A percentile compares a stretch with the other conserved stretches of the same genome.
phyloP scores from a whole-genome alignment of 2,329 filamentous ascomycete species.

The Zasmidium citrigriseum region DNA sequence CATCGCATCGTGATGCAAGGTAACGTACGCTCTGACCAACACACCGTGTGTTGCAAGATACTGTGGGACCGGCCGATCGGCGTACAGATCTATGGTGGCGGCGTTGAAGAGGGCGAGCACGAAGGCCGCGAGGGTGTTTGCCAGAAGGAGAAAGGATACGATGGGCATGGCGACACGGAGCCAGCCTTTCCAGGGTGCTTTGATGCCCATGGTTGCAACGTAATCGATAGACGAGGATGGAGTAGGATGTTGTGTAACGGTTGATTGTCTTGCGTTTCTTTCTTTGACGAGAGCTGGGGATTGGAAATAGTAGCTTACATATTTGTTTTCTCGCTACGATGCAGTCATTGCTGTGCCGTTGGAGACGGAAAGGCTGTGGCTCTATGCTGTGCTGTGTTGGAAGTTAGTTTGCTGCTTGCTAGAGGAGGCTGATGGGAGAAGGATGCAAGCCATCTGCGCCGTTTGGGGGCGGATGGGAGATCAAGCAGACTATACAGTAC shows the following conservation, averaged over 20 bases:
- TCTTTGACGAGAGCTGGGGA: background rate
- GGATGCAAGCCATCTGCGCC: background rate
- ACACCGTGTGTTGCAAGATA: background rate
- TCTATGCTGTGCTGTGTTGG: background rate
- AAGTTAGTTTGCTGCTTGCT: background rate
- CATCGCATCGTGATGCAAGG: background rate
- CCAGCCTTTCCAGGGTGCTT: constrained; percentile 24
- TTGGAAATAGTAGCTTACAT: constrained; percentile 1
- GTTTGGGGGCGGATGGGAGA: background rate
- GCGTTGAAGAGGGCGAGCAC: constrained; percentile 16
- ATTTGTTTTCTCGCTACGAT: background rate
- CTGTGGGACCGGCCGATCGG: constrained; percentile 1
- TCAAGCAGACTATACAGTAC: background rate
- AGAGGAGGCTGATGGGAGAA: background rate
- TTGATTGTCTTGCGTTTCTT: background rate
- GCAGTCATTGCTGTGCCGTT: background rate
- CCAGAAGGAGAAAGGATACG: constrained; percentile 12
- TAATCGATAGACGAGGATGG: background rate
- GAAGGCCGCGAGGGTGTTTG: constrained; percentile 17
- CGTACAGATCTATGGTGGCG: constrained; percentile 13
- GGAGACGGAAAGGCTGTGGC: background rate
- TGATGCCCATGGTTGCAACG: constrained; percentile 16
- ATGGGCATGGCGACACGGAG: constrained; percentile 17
- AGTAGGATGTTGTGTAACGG: background rate
- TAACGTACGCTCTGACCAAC: constrained; percentile 16